Percentiles rank a stretch among this genome's conserved stretches.
Conservation (phyloP, 768 basidiomycete species). For the Termitomyces sp. region DNA sequence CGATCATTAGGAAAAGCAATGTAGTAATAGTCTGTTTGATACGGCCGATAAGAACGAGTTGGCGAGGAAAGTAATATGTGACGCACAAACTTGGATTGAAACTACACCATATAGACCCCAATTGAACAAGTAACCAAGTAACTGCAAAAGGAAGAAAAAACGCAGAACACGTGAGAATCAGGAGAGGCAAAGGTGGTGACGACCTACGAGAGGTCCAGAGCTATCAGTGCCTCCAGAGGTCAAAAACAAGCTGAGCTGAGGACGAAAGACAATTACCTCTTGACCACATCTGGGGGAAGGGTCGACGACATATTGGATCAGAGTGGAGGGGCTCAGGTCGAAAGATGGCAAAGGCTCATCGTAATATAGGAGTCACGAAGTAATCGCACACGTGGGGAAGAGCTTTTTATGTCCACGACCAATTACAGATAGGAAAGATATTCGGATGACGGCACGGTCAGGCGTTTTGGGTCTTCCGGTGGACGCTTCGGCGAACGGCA, state of each 20-base stretch:
- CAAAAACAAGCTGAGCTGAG: background rate
- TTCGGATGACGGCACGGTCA: background rate
- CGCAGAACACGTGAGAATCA: background rate
- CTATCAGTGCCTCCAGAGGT: background rate
- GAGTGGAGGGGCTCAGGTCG: background rate
- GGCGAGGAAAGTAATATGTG: background rate
- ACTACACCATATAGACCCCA: conserved; percentile 24
- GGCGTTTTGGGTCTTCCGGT: background rate
- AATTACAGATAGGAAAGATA: background rate
- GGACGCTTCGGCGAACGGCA: background rate
- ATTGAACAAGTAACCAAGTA: conserved; percentile 24
- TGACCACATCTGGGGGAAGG: conserved; percentile 10
- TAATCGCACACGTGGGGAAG: conserved; percentile 1
- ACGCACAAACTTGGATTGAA: conserved; percentile 25
- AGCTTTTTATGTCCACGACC: background rate
- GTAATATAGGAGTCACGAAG: background rate
- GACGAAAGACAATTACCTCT: conserved; percentile 5
- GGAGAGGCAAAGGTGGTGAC: background rate
- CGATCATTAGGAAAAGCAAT: conserved; percentile 25
- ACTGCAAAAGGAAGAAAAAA: conserved; percentile 8
- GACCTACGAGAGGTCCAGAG: conserved; percentile 16
- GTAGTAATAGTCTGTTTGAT: conserved; percentile 22
- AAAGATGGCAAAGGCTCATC: background rate
- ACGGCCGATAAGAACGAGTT: background rate
- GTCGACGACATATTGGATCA: conserved; percentile 4